Percentiles rank a stretch among this genome's conserved stretches.
Conservation (phyloP, 305 asterid species). For the Fraxinus latifolia region DNA sequence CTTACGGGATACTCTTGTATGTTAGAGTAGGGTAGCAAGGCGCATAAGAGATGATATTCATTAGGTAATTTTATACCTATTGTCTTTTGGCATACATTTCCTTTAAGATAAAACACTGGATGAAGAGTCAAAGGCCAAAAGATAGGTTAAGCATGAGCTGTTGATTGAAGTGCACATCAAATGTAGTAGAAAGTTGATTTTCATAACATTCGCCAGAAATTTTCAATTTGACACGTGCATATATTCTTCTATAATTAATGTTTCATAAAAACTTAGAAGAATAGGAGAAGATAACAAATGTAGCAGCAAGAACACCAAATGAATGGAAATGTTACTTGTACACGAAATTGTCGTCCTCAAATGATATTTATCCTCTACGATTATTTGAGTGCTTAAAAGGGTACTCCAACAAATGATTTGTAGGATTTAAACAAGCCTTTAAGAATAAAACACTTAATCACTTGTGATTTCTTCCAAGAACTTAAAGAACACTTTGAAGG, state of each 20-base stretch:
- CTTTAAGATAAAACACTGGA: slow-evolving; percentile 2
- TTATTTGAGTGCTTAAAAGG: too few relatives aligned
- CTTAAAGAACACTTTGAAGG: too few relatives aligned
- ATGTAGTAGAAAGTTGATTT: neutral
- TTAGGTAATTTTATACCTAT: neutral
- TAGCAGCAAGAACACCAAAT: too few relatives aligned
- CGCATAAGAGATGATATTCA: slow-evolving; percentile 3
- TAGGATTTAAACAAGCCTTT: too few relatives aligned
- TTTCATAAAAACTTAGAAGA: too few relatives aligned
- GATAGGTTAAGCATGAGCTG: neutral
- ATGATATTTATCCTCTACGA: too few relatives aligned
- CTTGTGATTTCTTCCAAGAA: too few relatives aligned
- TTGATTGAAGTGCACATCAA: neutral
- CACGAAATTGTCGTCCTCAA: too few relatives aligned
- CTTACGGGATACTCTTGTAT: slow-evolving; percentile 41
- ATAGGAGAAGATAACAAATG: too few relatives aligned
- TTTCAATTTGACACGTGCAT: neutral
- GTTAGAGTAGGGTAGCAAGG: slow-evolving; percentile 30
- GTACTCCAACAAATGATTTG: too few relatives aligned
- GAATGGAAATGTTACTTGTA: too few relatives aligned
- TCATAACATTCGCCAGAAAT: neutral
- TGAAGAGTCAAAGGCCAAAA: slow-evolving; percentile 17
- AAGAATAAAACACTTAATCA: too few relatives aligned
- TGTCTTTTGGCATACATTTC: neutral
- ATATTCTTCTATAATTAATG: neutral